Evolutionary conservation across 108 stramenopile genomes (phyloP).

Genomic region (Cyclotella cryptica): DNA sequence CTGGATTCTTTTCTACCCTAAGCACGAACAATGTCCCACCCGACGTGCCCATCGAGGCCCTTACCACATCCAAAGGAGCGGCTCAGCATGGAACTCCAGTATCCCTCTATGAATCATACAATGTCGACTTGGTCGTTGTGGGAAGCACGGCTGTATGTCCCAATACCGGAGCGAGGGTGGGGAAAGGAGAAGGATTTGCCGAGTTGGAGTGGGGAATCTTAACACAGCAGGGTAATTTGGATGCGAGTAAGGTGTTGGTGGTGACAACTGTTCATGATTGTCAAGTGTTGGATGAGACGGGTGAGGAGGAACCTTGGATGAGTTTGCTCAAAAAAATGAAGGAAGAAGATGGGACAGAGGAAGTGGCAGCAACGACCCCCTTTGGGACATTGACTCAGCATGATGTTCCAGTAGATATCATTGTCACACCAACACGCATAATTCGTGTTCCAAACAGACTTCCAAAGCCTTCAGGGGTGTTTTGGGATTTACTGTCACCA

Average conservation of each 20-base stretch:
- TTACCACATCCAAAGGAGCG: conserved; percentile 70
- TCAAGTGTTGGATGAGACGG: conserved; percentile 58
- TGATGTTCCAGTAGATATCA: conserved; percentile 81
- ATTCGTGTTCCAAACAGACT: conserved; percentile 65
- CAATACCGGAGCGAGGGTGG: conserved; percentile 72
- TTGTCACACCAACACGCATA: conserved; percentile 68
- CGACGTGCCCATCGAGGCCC: conserved; percentile 56
- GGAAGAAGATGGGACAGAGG: conserved; percentile 8
- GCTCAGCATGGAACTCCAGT: conserved; percentile 71
- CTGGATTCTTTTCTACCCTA: conserved; percentile 73
- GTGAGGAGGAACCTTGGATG: conserved; percentile 39
- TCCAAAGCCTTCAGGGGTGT: conserved; percentile 73
- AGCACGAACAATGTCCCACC: conserved; percentile 48
- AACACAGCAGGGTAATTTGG: conserved; percentile 67
- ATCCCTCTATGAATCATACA: conserved; percentile 66
- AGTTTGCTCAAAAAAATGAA: conserved; percentile 14
- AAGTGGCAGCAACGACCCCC: conserved; percentile 36
- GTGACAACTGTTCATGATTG: conserved; percentile 76
- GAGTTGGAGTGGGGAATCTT: conserved; percentile 85
- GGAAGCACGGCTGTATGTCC: conserved; percentile 82
- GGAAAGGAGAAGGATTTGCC: conserved; percentile 81
- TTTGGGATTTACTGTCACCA: conserved; percentile 77
- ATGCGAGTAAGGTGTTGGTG: conserved; percentile 58
- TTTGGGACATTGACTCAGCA: conserved; percentile 64
- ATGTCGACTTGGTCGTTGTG: conserved; percentile 73